Conservation (phyloP, 2,329 filamentous ascomycete genomes). For the Botryotinia convoluta region DNA sequence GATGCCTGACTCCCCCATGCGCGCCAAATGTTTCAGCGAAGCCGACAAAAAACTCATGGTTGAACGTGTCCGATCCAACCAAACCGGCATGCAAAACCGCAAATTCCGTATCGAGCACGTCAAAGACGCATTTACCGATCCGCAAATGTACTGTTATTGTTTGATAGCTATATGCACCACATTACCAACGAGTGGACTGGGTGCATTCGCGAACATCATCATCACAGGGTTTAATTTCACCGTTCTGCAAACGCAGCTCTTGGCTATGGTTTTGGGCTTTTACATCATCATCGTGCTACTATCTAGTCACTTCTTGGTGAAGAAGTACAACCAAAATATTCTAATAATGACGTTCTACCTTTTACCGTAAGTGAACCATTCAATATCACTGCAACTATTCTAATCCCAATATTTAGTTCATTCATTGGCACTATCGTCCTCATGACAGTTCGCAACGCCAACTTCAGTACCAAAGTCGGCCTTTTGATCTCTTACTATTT, state of each 20-base stretch:
- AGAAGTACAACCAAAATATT: constrained; percentile 66
- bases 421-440: constrained; percentile 70
- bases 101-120: constrained; percentile 51
- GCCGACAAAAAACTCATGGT: constrained; percentile 48
- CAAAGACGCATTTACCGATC: constrained; percentile 55
- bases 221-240: constrained; percentile 68
- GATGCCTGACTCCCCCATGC: constrained; percentile 52
- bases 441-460: constrained; percentile 63
- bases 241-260: constrained; percentile 64
- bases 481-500: constrained; percentile 74
- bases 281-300: constrained; percentile 72
- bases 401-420: constrained; percentile 45
- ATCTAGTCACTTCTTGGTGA: constrained; percentile 63
- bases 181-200: constrained; percentile 68
- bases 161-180: constrained; percentile 69
- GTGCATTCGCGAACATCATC: constrained; percentile 72
- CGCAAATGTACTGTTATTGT: constrained; percentile 64
- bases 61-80: constrained; percentile 54
- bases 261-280: constrained; percentile 72
- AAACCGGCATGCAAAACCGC: constrained; percentile 54
- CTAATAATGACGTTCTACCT: constrained; percentile 64
- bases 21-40: constrained; percentile 44
- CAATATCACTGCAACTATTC: background rate
- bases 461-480: constrained; percentile 58
- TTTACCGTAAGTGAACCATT: constrained; percentile 53